Evolutionary conservation across 148 eudicot genomes (phyloP).

Genomic region (Rhododendron vialii): DNA sequence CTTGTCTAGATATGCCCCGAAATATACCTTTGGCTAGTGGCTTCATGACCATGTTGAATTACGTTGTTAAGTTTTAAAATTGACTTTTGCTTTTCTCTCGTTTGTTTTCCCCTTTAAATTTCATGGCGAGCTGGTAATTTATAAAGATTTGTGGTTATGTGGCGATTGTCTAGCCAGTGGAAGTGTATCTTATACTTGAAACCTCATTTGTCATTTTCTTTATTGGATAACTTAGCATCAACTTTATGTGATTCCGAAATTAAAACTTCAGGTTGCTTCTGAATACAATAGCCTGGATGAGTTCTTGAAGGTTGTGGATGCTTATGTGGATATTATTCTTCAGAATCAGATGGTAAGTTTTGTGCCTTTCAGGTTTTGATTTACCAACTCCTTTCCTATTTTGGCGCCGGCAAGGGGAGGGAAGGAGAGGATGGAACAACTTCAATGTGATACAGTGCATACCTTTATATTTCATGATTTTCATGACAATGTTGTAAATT

Average conservation of each 20-base stretch:
- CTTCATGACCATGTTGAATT: not conserved
- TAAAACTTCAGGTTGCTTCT: conserved; percentile 46
- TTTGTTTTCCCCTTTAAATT: not conserved
- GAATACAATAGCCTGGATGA: conserved; percentile 38
- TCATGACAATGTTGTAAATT: not conserved
- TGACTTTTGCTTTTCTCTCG: not conserved
- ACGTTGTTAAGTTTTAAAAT: not conserved
- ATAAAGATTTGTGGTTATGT: not conserved
- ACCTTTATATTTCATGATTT: not conserved
- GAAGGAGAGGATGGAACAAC: not conserved
- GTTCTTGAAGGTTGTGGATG: conserved; percentile 62
- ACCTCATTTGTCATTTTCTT: not conserved
- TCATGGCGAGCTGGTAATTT: not conserved
- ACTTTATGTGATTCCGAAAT: not conserved
- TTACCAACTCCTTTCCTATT: not conserved
- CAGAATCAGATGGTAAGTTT: conserved; percentile 68
- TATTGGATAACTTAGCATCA: not conserved
- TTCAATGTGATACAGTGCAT: not conserved
- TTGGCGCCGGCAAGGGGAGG: not conserved
- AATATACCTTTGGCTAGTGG: not conserved
- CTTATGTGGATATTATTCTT: conserved; percentile 59
- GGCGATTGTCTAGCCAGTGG: not conserved
- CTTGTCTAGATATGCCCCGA: not conserved
- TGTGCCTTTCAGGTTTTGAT: conserved; percentile 4
- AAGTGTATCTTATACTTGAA: not conserved